These are phyloP conservation scores for Penicillium psychrosexuale DNA, from an alignment of 2,329 filamentous ascomycete genomes.

Conservation along the genomic window DNA sequence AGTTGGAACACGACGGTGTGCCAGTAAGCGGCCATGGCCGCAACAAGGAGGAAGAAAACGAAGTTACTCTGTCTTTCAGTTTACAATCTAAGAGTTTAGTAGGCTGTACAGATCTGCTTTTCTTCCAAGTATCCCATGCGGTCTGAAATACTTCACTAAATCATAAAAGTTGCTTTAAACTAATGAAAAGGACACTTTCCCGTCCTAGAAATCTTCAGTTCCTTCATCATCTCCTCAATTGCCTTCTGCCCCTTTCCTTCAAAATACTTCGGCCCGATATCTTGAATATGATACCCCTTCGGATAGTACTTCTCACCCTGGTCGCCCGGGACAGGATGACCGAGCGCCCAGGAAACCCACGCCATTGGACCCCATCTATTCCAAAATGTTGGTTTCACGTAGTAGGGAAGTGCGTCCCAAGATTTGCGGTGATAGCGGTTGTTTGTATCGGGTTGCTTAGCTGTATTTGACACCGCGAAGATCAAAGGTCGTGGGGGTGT, in stretches of 20 bases:
- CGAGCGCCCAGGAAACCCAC: conserved; percentile 48
- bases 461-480: conserved; percentile 33
- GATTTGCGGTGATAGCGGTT: conserved; percentile 51
- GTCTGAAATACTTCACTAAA: too few relatives aligned
- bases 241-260: conserved; percentile 48
- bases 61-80: too few relatives aligned
- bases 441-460: conserved; percentile 51
- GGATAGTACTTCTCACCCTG: conserved; percentile 48
- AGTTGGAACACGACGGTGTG: too few relatives aligned
- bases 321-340: conserved; percentile 50
- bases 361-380: conserved; percentile 61
- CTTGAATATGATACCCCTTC: conserved; percentile 50
- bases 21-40: too few relatives aligned
- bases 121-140: too few relatives aligned
- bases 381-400: conserved; percentile 58
- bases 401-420: conserved; percentile 65
- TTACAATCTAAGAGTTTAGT: too few relatives aligned
- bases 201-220: conserved; percentile 44
- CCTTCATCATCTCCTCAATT: conserved; percentile 35
- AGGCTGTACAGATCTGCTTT: too few relatives aligned
- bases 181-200: conserved; percentile 50
- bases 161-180: too few relatives aligned
- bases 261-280: conserved; percentile 60
- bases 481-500: conserved; percentile 55
- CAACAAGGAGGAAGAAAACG: too few relatives aligned